Evolutionary conservation across 2,329 filamentous ascomycete species (phyloP).

Genomic region (Xylariaceae sp.): DNA sequence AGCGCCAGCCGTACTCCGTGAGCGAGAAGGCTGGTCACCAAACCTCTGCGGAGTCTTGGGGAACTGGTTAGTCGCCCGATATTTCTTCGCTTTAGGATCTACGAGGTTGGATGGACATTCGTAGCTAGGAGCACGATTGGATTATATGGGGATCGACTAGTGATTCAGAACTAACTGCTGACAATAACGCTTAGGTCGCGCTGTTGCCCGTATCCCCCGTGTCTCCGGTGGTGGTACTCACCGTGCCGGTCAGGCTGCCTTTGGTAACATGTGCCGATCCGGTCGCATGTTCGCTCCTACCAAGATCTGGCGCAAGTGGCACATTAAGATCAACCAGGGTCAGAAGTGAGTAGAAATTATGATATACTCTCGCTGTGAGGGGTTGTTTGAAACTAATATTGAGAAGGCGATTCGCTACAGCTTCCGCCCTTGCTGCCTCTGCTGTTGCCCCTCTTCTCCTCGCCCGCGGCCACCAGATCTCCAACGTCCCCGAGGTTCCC

Average conservation of each 20-base stretch:
- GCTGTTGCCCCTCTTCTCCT: slow-evolving; percentile 93
- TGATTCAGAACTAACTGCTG: slow-evolving; percentile 19
- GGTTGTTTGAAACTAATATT: slow-evolving; percentile 27
- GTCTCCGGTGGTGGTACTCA: slow-evolving; percentile 99
- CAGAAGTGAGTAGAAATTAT: slow-evolving; percentile 75
- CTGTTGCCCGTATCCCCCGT: slow-evolving; percentile 99
- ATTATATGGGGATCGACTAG: background rate
- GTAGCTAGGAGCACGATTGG: background rate
- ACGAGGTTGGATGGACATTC: background rate
- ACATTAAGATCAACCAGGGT: slow-evolving; percentile 99
- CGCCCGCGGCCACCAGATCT: slow-evolving; percentile 96
- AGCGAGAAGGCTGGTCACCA: slow-evolving; percentile 99
- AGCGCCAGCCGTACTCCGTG: slow-evolving; percentile 98
- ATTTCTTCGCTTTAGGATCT: slow-evolving; percentile 1
- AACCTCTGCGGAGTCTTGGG: slow-evolving; percentile 99
- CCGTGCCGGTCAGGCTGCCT: slow-evolving; percentile 99
- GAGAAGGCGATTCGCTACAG: slow-evolving; percentile 89
- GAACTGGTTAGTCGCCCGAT: slow-evolving; percentile 80
- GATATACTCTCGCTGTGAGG: background rate
- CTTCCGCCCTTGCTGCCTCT: slow-evolving; percentile 95
- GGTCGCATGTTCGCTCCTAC: slow-evolving; percentile 99
- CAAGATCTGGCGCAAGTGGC: slow-evolving; percentile 99
- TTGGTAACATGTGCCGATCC: slow-evolving; percentile 99
- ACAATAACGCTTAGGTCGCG: slow-evolving; percentile 72
- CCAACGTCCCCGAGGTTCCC: slow-evolving; percentile 91